phyloP scores from a whole-genome alignment of 805 yeast species.

The Suhomyces xylopsoci region DNA sequence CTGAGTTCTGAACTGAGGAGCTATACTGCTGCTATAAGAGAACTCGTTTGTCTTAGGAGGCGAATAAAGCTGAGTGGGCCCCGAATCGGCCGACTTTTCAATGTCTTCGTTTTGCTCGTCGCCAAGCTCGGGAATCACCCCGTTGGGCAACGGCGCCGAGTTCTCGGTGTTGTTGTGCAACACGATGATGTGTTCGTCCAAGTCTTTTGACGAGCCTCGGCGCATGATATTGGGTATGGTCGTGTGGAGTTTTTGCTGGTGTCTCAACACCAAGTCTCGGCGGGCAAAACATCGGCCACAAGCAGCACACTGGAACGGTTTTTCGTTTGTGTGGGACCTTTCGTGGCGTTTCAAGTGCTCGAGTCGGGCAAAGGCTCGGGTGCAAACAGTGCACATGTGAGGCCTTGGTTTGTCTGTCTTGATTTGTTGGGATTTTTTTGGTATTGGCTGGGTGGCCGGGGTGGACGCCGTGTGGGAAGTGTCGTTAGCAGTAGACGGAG shows the following conservation, averaged over 20 bases:
- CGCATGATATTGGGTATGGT: slow-evolving; percentile 41
- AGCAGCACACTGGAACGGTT: slow-evolving; percentile 93
- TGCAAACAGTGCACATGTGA: slow-evolving; percentile 83
- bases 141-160: slow-evolving; percentile 45
- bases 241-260: slow-evolving; percentile 89
- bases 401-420: slow-evolving; percentile 95
- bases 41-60: slow-evolving; percentile 12
- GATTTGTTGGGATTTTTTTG: slow-evolving; percentile 77
- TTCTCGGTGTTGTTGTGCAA: slow-evolving; percentile 50
- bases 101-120: slow-evolving; percentile 3
- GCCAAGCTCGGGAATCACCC: neutral
- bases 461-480: slow-evolving; percentile 1
- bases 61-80: slow-evolving; percentile 12
- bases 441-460: slow-evolving; percentile 59
- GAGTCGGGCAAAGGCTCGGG: slow-evolving; percentile 91
- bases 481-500: slow-evolving; percentile 7
- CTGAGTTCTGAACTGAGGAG: slow-evolving; percentile 14
- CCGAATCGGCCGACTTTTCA: slow-evolving; percentile 1
- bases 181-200: slow-evolving; percentile 49
- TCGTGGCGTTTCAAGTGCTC: slow-evolving; percentile 92
- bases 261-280: slow-evolving; percentile 81
- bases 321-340: slow-evolving; percentile 84
- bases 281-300: slow-evolving; percentile 96
- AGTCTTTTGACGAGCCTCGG: slow-evolving; percentile 28
- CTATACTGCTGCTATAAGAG: neutral